Percentiles rank a stretch among this genome's conserved stretches.
Evolutionary conservation across 257 asterid species (phyloP).

Genomic region (Solanum phureja): DNA sequence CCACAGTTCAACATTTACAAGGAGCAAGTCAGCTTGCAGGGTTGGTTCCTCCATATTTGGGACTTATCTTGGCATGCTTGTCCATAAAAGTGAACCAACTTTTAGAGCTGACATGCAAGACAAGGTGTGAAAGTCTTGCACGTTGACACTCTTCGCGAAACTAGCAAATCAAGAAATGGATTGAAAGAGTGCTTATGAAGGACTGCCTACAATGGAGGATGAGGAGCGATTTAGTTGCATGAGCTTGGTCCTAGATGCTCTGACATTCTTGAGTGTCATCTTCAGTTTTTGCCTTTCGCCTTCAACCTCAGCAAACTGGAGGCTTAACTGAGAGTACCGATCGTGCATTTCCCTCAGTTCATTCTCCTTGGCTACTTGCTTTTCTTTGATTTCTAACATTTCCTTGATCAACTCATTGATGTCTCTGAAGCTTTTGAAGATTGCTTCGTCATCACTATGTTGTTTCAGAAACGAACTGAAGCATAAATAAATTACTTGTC

Average conservation of each 20-base stretch:
- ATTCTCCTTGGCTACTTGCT: slow-evolving; percentile 51
- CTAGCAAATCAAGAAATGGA: neutral
- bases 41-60: neutral
- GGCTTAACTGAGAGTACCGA: slow-evolving; percentile 80
- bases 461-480: slow-evolving; percentile 79
- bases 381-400: slow-evolving; percentile 71
- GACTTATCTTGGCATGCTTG: neutral
- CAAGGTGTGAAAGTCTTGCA: neutral
- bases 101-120: neutral
- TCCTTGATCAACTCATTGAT: slow-evolving; percentile 77
- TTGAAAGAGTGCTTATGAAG: slow-evolving; percentile 12
- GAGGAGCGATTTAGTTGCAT: slow-evolving; percentile 27
- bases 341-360: slow-evolving; percentile 89
- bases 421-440: slow-evolving; percentile 79
- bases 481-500: neutral
- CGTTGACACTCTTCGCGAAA: neutral
- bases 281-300: slow-evolving; percentile 87
- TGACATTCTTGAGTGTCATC: slow-evolving; percentile 69
- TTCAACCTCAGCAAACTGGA: slow-evolving; percentile 94
- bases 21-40: neutral
- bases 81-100: neutral
- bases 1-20: neutral
- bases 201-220: slow-evolving; percentile 27
- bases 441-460: slow-evolving; percentile 72
- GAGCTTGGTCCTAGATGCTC: slow-evolving; percentile 37